These are phyloP conservation scores for Aspergillus sp. DNA, from an alignment of 2,329 filamentous ascomycete species.

Conservation along the genomic window DNA sequence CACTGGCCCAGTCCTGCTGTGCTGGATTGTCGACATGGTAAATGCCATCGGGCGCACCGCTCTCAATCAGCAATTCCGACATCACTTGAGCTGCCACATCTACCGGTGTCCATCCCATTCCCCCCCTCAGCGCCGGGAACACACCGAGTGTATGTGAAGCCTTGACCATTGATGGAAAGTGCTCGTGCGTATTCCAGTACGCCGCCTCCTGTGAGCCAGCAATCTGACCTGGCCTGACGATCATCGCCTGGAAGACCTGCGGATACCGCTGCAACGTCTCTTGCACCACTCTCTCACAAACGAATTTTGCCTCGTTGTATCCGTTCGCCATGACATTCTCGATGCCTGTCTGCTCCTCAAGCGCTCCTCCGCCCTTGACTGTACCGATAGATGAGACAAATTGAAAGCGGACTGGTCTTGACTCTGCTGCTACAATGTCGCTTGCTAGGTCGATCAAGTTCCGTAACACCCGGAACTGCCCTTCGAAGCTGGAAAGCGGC, in stretches of 20 bases:
- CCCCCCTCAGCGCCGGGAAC: slow-evolving; percentile 49
- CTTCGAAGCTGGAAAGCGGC: slow-evolving; percentile 26
- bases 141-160: slow-evolving; percentile 52
- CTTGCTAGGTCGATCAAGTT: slow-evolving; percentile 54
- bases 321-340: slow-evolving; percentile 51
- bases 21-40: slow-evolving; percentile 55
- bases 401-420: slow-evolving; percentile 36
- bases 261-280: slow-evolving; percentile 52
- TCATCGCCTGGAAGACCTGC: slow-evolving; percentile 48
- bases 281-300: slow-evolving; percentile 57
- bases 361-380: slow-evolving; percentile 44
- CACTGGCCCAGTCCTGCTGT: slow-evolving; percentile 46
- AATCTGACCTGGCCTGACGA: slow-evolving; percentile 58
- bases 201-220: slow-evolving; percentile 55
- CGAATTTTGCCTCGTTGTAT: slow-evolving; percentile 59
- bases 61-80: slow-evolving; percentile 37
- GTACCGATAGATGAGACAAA: slow-evolving; percentile 50
- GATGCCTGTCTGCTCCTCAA: slow-evolving; percentile 49
- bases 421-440: slow-evolving; percentile 29
- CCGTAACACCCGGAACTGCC: slow-evolving; percentile 50
- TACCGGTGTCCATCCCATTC: slow-evolving; percentile 54
- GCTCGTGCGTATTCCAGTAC: slow-evolving; percentile 60
- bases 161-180: slow-evolving; percentile 57
- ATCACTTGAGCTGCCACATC: slow-evolving; percentile 44
- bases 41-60: slow-evolving; percentile 33